These are phyloP conservation scores for Wallacemonas rigidus DNA, from an alignment of 208 protist species.

Conservation along the genomic window DNA sequence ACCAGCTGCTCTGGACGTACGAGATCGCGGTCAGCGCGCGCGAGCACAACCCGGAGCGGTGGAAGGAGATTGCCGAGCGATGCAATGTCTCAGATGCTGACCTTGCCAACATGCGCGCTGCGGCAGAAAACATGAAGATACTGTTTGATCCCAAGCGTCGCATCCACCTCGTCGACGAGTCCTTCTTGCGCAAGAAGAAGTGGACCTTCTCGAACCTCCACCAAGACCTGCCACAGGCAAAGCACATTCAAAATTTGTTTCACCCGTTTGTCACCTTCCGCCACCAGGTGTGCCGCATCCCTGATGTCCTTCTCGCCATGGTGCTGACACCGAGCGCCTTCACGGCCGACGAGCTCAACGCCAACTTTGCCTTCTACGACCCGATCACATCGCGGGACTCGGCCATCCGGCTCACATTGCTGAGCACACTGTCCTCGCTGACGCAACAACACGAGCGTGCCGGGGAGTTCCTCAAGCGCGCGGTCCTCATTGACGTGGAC, in stretches of 20 bases:
- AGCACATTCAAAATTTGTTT: constrained; percentile 60
- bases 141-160: constrained; percentile 80
- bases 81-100: constrained; percentile 76
- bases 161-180: constrained; percentile 85
- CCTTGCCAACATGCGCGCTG: constrained; percentile 71
- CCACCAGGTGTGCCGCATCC: constrained; percentile 81
- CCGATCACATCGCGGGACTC: constrained; percentile 83
- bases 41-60: constrained; percentile 58
- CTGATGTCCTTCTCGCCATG: constrained; percentile 85
- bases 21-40: constrained; percentile 57
- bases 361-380: constrained; percentile 89
- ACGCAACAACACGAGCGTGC: constrained; percentile 60
- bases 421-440: constrained; percentile 71
- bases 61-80: constrained; percentile 59
- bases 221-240: constrained; percentile 17
- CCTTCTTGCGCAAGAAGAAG: constrained; percentile 86
- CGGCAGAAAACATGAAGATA: constrained; percentile 69
- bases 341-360: constrained; percentile 74
- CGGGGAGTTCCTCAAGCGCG: constrained; percentile 41
- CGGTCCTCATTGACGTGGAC: constrained; percentile 74
- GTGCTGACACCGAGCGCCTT: constrained; percentile 77
- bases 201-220: constrained; percentile 76
- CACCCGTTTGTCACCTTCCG: constrained; percentile 86
- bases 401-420: constrained; percentile 70
- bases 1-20: constrained; percentile 84